Percentiles rank a stretch among this genome's conserved stretches.
phyloP scores from a whole-genome alignment of 768 basidiomycete species.

The Pleurotus salmoneostramineus region DNA sequence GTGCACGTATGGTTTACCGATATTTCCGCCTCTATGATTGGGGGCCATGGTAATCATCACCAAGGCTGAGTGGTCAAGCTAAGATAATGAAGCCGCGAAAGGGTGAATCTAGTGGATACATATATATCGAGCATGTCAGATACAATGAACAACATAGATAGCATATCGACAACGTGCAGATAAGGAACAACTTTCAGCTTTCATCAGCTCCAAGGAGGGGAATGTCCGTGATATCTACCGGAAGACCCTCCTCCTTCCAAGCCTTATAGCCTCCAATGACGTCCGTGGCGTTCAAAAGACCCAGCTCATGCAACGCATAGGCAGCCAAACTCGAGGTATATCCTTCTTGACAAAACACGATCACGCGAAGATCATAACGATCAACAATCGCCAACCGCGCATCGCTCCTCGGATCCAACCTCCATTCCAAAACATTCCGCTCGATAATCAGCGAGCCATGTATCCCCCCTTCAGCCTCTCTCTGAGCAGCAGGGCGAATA shows the following conservation, averaged over 20 bases:
- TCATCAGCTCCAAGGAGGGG: slow-evolving; percentile 9
- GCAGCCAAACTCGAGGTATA: slow-evolving; percentile 73
- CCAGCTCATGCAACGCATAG: slow-evolving; percentile 61
- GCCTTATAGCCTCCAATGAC: slow-evolving; percentile 71
- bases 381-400: slow-evolving; percentile 63
- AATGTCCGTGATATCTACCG: slow-evolving; percentile 34
- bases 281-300: slow-evolving; percentile 72
- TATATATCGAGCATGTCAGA: too few relatives aligned
- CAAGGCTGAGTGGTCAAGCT: too few relatives aligned
- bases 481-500: slow-evolving; percentile 64
- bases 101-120: too few relatives aligned
- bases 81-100: too few relatives aligned
- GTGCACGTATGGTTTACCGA: too few relatives aligned
- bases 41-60: too few relatives aligned
- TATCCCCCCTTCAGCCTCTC: slow-evolving; percentile 54
- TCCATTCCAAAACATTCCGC: slow-evolving; percentile 76
- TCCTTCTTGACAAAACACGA: slow-evolving; percentile 75
- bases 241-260: slow-evolving; percentile 67
- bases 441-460: slow-evolving; percentile 71
- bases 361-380: slow-evolving; percentile 70
- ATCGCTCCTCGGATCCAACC: slow-evolving; percentile 66
- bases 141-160: too few relatives aligned
- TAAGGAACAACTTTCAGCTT: neutral
- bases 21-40: too few relatives aligned
- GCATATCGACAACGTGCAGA: too few relatives aligned